Percentiles rank a stretch among this genome's conserved stretches.
Conservation (phyloP, 768 basidiomycete species). For the Peribolospora kevripleyi region DNA sequence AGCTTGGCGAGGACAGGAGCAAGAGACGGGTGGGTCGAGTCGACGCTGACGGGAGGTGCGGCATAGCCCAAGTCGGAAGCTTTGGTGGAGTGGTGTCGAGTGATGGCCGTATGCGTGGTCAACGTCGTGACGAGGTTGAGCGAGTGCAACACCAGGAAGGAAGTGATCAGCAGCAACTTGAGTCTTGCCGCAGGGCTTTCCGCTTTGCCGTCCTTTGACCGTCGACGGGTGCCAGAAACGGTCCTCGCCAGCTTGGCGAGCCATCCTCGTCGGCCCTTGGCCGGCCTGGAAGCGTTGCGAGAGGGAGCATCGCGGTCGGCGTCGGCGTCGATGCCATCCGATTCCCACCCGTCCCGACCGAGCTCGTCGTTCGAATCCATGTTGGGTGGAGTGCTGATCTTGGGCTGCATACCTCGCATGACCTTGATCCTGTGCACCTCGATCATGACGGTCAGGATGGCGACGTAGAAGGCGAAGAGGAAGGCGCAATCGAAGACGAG, state of each 20-base stretch:
- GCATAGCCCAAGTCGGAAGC: conserved; percentile 1
- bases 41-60: conserved; percentile 30
- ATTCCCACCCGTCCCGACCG: conserved; percentile 12
- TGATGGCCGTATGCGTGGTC: conserved; percentile 36
- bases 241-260: conserved; percentile 8
- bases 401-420: conserved; percentile 20
- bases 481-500: conserved; percentile 65
- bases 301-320: conserved; percentile 3
- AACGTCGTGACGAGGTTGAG: conserved; percentile 83
- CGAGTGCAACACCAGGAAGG: conserved; percentile 74
- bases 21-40: conserved; percentile 40
- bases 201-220: conserved; percentile 20
- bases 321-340: conserved; percentile 3
- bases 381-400: not conserved
- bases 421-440: conserved; percentile 43
- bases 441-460: conserved; percentile 80
- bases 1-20: conserved; percentile 35
- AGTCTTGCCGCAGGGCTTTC: conserved; percentile 67
- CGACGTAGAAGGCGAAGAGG: conserved; percentile 70
- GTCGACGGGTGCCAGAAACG: conserved; percentile 4
- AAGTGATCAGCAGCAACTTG: conserved; percentile 70
- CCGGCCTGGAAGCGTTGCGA: conserved; percentile 1
- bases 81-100: conserved; percentile 24
- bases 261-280: not conserved
- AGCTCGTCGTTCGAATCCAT: conserved; percentile 15